phyloP scores from a whole-genome alignment of 257 asterid genomes.

The Gynochthodes officinalis region DNA sequence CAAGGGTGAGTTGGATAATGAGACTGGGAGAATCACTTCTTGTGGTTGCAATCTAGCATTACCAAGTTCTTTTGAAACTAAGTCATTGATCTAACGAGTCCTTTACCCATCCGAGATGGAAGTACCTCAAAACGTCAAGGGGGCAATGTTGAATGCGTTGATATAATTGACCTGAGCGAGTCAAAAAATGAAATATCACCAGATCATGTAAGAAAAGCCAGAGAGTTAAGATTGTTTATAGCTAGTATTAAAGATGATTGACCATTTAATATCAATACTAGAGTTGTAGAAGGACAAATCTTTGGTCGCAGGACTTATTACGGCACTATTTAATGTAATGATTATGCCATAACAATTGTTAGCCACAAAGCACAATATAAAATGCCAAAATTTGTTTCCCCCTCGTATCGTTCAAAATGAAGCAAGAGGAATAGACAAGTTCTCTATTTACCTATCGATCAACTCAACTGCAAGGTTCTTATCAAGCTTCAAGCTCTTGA shows the following conservation, averaged over 20 bases:
- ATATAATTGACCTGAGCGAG: conserved; percentile 67
- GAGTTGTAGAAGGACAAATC: too few species aligned
- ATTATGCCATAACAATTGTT: too few species aligned
- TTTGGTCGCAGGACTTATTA: too few species aligned
- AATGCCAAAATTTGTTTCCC: neutral
- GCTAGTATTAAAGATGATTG: conserved; percentile 41
- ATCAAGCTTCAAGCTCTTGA: conserved; percentile 44
- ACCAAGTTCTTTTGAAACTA: conserved; percentile 18
- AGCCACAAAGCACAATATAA: too few species aligned
- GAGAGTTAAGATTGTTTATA: conserved; percentile 66
- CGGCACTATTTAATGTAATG: too few species aligned
- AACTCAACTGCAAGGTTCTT: conserved; percentile 48
- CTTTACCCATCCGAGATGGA: conserved; percentile 29
- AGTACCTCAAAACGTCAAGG: conserved; percentile 20
- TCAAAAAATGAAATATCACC: conserved; percentile 62
- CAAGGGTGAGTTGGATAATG: conserved; percentile 12
- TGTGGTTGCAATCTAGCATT: conserved; percentile 11
- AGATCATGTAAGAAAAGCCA: conserved; percentile 47
- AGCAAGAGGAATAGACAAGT: neutral
- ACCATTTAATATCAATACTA: neutral
- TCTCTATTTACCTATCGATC: conserved; percentile 32
- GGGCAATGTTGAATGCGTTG: conserved; percentile 18
- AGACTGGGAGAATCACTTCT: neutral
- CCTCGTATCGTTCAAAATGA: neutral
- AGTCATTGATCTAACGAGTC: conserved; percentile 62